A percentile compares a stretch with the other conserved stretches of the same genome.
Conservation (phyloP, 805 yeast genomes). For the Candida nonsorbophila region DNA sequence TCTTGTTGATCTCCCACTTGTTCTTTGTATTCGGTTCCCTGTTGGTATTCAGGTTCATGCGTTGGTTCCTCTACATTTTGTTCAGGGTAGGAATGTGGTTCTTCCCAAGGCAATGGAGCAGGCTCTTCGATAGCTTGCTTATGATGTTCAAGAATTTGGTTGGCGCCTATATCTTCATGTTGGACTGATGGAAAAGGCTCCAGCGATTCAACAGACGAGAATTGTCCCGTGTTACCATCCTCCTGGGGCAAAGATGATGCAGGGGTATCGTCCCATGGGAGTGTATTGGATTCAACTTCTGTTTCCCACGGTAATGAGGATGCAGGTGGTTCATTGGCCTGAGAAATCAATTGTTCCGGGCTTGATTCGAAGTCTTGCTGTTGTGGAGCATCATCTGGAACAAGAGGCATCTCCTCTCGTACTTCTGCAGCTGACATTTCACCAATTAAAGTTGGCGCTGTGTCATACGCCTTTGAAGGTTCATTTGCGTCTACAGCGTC, state of each 20-base stretch:
- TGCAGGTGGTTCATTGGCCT: constrained; percentile 2
- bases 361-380: constrained; percentile 2
- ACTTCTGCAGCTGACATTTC: constrained; percentile 5
- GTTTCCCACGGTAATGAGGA: constrained; percentile 13
- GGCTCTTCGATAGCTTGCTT: constrained; percentile 2
- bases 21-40: too few species aligned
- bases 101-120: constrained; percentile 18
- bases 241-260: not conserved
- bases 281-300: constrained; percentile 2
- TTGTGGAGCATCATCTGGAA: not conserved
- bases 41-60: too few species aligned
- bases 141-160: too few species aligned
- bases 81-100: too few species aligned
- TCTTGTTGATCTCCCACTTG: too few species aligned
- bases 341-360: constrained; percentile 4
- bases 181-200: too few species aligned
- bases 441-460: constrained; percentile 9
- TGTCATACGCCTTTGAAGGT: too few species aligned
- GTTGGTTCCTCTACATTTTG: too few species aligned
- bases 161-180: too few species aligned
- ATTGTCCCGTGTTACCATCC: too few species aligned
- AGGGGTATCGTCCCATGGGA: constrained; percentile 5
- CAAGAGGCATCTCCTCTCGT: constrained; percentile 5
- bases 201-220: too few species aligned
- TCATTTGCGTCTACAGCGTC: too few species aligned